Conservation (phyloP, 169 alveolate genomes). For the Eimeria zaria region DNA sequence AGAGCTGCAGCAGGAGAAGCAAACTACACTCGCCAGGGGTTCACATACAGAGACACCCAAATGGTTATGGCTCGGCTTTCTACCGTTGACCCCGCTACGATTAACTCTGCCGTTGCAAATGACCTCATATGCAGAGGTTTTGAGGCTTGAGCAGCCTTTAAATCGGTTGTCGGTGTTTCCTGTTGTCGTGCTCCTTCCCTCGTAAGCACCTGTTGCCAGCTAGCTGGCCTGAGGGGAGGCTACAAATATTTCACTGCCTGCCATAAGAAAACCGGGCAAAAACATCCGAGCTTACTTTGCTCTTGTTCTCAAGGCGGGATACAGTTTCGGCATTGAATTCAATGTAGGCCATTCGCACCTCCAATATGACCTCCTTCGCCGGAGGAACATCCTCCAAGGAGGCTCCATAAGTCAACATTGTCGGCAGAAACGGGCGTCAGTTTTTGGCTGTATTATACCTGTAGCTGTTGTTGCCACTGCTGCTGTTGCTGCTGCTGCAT, state of each 20-base stretch:
- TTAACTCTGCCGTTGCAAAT: neutral
- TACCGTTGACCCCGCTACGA: neutral
- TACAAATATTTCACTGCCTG: neutral
- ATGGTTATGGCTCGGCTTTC: neutral
- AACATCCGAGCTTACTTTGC: conserved; percentile 1
- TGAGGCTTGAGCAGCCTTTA: neutral
- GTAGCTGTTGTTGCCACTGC: neutral
- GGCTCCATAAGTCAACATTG: conserved; percentile 64
- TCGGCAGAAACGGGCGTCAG: neutral
- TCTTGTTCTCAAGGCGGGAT: conserved; percentile 44
- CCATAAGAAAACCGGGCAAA: neutral
- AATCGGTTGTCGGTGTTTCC: neutral
- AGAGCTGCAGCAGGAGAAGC: conserved; percentile 31
- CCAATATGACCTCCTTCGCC: conserved; percentile 57
- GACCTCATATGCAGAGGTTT: neutral
- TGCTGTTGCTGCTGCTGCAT: conserved; percentile 33
- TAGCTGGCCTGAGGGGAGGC: neutral
- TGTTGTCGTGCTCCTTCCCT: neutral
- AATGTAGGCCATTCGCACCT: conserved; percentile 61
- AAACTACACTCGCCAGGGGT: neutral
- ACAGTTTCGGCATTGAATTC: conserved; percentile 32
- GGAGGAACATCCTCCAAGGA: conserved; percentile 56
- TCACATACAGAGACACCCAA: neutral
- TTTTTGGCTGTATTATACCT: neutral
- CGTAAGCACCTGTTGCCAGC: neutral